Base-by-base conservation (phyloP, 495 filamentous ascomycete species). In the Diplogelasinospora grovesii region DNA sequence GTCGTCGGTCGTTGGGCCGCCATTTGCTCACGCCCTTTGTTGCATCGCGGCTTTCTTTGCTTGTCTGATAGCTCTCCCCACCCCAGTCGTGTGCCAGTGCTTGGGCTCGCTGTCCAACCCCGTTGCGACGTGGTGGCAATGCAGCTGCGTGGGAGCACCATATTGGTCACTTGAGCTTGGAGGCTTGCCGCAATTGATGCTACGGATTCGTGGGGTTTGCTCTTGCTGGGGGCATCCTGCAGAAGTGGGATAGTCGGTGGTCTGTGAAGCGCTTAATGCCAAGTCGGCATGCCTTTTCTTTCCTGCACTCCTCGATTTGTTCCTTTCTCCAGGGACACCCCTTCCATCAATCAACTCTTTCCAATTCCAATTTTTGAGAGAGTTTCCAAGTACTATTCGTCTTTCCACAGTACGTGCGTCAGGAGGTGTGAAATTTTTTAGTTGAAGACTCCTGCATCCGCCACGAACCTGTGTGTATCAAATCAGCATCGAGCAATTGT, bases 111-210 rank as follows among this genome's bases (percentile, higher is more conserved):
- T 48, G 52, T 54, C 59, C 63, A 59, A 64, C 61, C 56, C 53
- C 49, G 42, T 61, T 60, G 64, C 67, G 64, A 73, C 70, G 70
- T 75, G 70, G 70, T 68, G 62, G 68, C 61, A 69, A 56, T 69
- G 45, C 58, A 54, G 36, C 49, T 46, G 24, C 32, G 41, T 56
- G 55, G 46, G 45, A 21, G 15, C 36, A 34, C 10, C 29, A 45
- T 48, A 34, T 35, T 61, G 57, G 62, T 67, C 62, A 64, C 54
- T 62, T 57, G 57, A 55, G 59, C 63, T 47, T 54, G 48, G 57
- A 57, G 56, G 54, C 54, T 53, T 56, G 57, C 47, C 59, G 58
- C 56, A 61, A 49, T 41, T 35, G 29, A 43, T 27, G 29, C 8
- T 23, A 32, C 34, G 15, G n/a, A 29, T 46, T 22, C 51, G 51